phyloP scores from a whole-genome alignment of 176 grass and related monocot species.

The Microstegium vimineum region DNA sequence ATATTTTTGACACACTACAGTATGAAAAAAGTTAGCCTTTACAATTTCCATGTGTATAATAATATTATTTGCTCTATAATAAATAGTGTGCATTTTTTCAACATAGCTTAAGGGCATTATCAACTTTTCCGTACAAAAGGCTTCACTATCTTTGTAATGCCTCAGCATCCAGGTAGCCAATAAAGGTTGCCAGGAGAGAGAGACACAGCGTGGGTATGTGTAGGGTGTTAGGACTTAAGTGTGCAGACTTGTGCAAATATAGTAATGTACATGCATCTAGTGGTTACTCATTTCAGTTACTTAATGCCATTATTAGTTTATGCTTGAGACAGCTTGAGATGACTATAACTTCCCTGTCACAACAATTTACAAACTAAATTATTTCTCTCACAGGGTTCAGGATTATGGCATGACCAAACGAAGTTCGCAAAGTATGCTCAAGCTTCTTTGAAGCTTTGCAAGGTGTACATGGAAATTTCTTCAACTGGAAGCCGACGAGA shows the following conservation, averaged over 20 bases:
- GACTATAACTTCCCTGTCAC: background rate
- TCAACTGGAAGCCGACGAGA: slow-evolving; percentile 53
- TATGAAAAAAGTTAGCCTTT: background rate
- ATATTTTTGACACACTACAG: background rate
- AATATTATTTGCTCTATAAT: background rate
- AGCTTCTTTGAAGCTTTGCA: slow-evolving; percentile 71
- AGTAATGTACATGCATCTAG: background rate
- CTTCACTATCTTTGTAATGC: background rate
- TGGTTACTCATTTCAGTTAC: background rate
- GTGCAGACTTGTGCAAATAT: background rate
- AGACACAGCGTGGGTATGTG: background rate
- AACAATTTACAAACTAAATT: background rate
- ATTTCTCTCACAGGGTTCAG: slow-evolving; percentile 58
- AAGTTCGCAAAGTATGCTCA: slow-evolving; percentile 81
- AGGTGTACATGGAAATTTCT: slow-evolving; percentile 71
- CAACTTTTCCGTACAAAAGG: background rate
- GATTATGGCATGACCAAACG: slow-evolving; percentile 57
- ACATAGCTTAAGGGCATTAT: background rate
- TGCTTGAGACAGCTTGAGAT: background rate
- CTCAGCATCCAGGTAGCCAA: background rate
- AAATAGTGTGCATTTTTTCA: background rate
- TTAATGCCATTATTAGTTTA: background rate
- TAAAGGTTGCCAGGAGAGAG: background rate
- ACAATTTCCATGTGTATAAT: background rate
- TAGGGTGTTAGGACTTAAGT: background rate